Evolutionary conservation across 225 moss, liverwort and hornwort genomes (phyloP), one percentile per base, ranked within the genome.

Genomic region (Sphagnum tenellum): DNA sequence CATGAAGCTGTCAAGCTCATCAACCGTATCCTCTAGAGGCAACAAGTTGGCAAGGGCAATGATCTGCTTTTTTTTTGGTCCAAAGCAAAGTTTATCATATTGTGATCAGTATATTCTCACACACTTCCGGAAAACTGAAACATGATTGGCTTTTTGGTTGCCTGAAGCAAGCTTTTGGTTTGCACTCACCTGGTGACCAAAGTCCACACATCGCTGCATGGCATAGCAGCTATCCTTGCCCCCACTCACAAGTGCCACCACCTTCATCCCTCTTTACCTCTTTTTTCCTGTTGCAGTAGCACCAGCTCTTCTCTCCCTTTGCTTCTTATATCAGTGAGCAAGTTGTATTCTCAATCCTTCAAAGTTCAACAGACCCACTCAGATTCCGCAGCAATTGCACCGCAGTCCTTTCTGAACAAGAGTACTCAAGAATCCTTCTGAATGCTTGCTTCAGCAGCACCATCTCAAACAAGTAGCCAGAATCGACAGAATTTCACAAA

Each of bases 1-100:
- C 98, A 98, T 98, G 72, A 87, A 98, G 79, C 98, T 98, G 60
- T 98, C 98, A 65, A 93, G 71, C 78, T 98, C 98, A 71, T 98
- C 98, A 65, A 98, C 81, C 46, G 73, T 69, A 49, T 98, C 90
- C 66, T 86, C 77, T 44, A 82, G 66, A 57, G 98, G 98, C 47
- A 89, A 77, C 70, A 98, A 83, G 67, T 98, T 98, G 12, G 93
- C 98, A 13, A 98, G 89, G 8, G 90, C 90, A 68, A 98, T 89
- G 47, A 98, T 86, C 93, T 98, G 90, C 76, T 29, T 29, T 29
- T 29, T 29, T 29, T 29, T 0, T 29, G 29, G 29, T 29, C 29
- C 29, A 29, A 29, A 29, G 29, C 29, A 29, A 29, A 29, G 29
- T 29, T 29, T 29, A 29, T 75, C 10, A 48, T 63, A 46, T 48